These are phyloP conservation scores for Quercus alba DNA, from an alignment of 306 rosid genomes.

Conservation along the genomic window DNA sequence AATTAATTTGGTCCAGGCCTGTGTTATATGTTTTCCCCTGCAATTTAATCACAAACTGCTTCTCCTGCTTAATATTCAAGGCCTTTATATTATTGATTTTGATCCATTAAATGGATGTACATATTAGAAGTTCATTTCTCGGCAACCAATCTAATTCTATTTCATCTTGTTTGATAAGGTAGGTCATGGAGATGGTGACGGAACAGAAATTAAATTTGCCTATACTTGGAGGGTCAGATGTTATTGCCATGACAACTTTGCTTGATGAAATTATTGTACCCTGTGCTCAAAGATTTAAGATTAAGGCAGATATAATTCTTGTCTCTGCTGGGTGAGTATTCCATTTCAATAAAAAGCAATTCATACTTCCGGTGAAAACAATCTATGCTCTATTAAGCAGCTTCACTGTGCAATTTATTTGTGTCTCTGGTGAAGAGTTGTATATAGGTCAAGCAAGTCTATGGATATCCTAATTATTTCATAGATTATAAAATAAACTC, in stretches of 20 bases:
- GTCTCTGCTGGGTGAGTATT: slow-evolving; percentile 93
- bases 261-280: slow-evolving; percentile 86
- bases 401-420: not conserved
- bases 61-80: not conserved
- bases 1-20: too few relatives aligned
- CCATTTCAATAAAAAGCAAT: not conserved
- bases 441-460: too few relatives aligned
- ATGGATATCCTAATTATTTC: too few relatives aligned
- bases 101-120: too few relatives aligned
- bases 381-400: not conserved
- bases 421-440: not conserved
- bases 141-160: too few relatives aligned
- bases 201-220: slow-evolving; percentile 18
- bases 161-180: too few relatives aligned
- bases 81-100: too few relatives aligned
- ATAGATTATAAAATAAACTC: too few relatives aligned
- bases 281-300: slow-evolving; percentile 83
- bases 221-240: slow-evolving; percentile 95
- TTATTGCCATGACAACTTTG: slow-evolving; percentile 63
- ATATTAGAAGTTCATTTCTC: too few relatives aligned
- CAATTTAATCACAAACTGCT: too few relatives aligned
- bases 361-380: slow-evolving; percentile 10
- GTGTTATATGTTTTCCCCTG: too few relatives aligned
- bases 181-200: too few relatives aligned
- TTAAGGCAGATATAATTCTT: slow-evolving; percentile 85